A percentile compares a stretch with the other conserved stretches of the same genome.
phyloP scores from a whole-genome alignment of 2,329 filamentous ascomycete species.

The Pseudopyricularia cyperi region DNA sequence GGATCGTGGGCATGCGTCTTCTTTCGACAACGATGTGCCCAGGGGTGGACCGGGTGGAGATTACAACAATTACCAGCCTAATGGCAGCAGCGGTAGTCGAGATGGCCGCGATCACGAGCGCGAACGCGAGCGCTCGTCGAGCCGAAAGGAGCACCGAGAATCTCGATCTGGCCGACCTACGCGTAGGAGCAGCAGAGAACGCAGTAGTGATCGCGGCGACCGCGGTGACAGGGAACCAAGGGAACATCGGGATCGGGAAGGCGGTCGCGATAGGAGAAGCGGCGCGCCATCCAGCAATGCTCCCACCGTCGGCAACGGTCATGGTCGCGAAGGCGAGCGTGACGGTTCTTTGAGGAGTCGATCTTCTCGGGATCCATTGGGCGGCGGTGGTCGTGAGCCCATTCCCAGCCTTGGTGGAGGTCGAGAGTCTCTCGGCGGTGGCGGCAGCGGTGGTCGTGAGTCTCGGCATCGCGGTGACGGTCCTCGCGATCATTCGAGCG shows the following conservation, averaged over 20 bases:
- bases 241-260: slow-evolving; percentile 28
- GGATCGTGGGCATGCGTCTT: slow-evolving; percentile 5
- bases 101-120: slow-evolving; percentile 24
- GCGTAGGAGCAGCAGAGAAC: slow-evolving; percentile 37
- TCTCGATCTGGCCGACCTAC: slow-evolving; percentile 20
- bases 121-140: slow-evolving; percentile 18
- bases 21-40: slow-evolving; percentile 3
- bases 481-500: slow-evolving; percentile 8
- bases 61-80: slow-evolving; percentile 22
- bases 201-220: slow-evolving; percentile 28
- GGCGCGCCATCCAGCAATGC: slow-evolving; percentile 7
- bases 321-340: slow-evolving; percentile 12
- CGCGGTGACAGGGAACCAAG: slow-evolving; percentile 20
- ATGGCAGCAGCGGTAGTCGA: slow-evolving; percentile 10
- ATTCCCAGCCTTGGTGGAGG: slow-evolving; percentile 1
- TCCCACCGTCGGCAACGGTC: slow-evolving; percentile 5
- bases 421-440: not conserved
- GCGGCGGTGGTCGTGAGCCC: slow-evolving; percentile 10
- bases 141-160: slow-evolving; percentile 28
- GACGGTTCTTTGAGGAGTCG: slow-evolving; percentile 12
- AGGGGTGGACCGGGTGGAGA: slow-evolving; percentile 14
- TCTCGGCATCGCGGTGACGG: slow-evolving; percentile 17
- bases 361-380: slow-evolving; percentile 12
- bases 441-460: slow-evolving; percentile 9
- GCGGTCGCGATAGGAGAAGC: slow-evolving; percentile 27